Base-by-base conservation (phyloP, 768 basidiomycete genomes). In the Kondoa subrosea region DNA sequence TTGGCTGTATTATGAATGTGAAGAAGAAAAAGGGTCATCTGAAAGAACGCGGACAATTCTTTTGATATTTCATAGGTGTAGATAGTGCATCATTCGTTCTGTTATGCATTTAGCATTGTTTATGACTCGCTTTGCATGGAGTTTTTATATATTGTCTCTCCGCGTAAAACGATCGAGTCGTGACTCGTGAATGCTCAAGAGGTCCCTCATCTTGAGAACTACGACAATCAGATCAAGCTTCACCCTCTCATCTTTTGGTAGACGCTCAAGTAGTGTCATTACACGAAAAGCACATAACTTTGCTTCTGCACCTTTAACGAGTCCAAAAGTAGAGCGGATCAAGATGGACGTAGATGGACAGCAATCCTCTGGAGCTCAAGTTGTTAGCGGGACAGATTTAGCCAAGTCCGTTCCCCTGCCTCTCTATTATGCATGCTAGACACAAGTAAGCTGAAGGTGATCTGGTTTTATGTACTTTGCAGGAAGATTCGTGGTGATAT, bases 401-500 rank as follows among this genome's bases (percentile, higher is more conserved):
- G 64, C 34, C 65, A 58, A 67, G 66, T 40, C 21, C 3, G 58
- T 63, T n/a, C n/a, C n/a, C n/a, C n/a, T n/a, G 61, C 21, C 21
- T 32, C n/a, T 4, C 31, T 15, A 57, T 30, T 3, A 3, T 63
- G 21, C 16, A 31, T n/a, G n/a, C n/a, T n/a, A n/a, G n/a, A n/a
- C n/a, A n/a, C n/a, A n/a, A 26, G 8, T 59, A 30, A 27, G 27
- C 59, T 67, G 66, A 67, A 15, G 40, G 25, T 30, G 8, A 56
- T 31, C 33, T 4, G 34, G 21, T 50, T 8, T 50, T 50, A 15
- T 16, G 50, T 14, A 14, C 56, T 66, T 34, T 21, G 17, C 74
- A 95, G 92, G 79, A 83, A 87, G 3, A 83, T 93, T 73, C 87
- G 92, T 71, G 81, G 85, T 56, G 80, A 82, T 71, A 85, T 92